These are phyloP conservation scores for Termitomyces titanicus DNA, from an alignment of 768 basidiomycete genomes.

Conservation along the genomic window DNA sequence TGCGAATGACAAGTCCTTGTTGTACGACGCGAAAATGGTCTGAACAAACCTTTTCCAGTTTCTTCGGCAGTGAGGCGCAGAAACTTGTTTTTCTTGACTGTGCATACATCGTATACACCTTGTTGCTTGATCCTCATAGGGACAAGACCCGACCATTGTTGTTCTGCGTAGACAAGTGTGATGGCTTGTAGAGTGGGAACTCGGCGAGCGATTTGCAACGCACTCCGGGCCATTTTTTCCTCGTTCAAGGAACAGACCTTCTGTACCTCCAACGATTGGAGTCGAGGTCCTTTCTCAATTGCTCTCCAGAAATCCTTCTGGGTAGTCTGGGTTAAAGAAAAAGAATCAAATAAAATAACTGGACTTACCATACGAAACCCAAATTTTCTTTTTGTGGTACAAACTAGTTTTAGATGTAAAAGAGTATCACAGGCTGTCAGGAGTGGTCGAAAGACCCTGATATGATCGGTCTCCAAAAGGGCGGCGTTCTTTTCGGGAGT, in stretches of 20 bases:
- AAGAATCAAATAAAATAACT: not conserved
- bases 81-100: not conserved
- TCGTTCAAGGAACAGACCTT: conserved; percentile 15
- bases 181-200: conserved; percentile 16
- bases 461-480: conserved; percentile 15
- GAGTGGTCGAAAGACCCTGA: conserved; percentile 16
- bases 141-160: conserved; percentile 10
- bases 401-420: conserved; percentile 17
- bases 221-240: conserved; percentile 15
- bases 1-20: conserved; percentile 5
- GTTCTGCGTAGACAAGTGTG: conserved; percentile 11
- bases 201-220: conserved; percentile 10
- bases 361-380: conserved; percentile 16
- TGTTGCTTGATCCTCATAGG: conserved; percentile 10
- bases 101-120: conserved; percentile 14
- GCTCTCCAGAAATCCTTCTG: conserved; percentile 18
- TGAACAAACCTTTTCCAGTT: conserved; percentile 9
- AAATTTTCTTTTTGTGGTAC: conserved; percentile 16
- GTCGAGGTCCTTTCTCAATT: conserved; percentile 13
- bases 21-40: conserved; percentile 10
- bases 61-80: conserved; percentile 14
- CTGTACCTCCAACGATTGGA: conserved; percentile 15
- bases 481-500: conserved; percentile 11
- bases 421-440: conserved; percentile 13
- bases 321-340: not conserved